Conservation (phyloP, 768 basidiomycete genomes). For the Lyophyllum semitale region DNA sequence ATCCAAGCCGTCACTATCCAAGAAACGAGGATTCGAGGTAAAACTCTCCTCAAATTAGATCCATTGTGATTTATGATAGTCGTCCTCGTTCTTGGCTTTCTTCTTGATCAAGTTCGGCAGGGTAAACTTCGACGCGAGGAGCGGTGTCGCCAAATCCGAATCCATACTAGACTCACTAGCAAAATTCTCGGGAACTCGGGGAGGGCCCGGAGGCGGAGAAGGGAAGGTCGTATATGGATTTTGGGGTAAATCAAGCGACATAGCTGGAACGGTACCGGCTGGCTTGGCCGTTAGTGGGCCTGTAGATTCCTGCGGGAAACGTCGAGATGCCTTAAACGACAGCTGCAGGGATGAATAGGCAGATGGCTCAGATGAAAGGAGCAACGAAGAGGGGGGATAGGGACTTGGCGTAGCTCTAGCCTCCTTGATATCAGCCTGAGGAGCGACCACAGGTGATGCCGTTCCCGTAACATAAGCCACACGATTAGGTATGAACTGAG, state of each 20-base stretch:
- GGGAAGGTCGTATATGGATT: conserved; percentile 6
- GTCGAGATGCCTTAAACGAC: neutral
- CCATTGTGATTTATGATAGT: neutral
- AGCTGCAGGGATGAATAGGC: neutral
- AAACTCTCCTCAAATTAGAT: neutral
- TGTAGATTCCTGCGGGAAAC: neutral
- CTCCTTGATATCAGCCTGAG: neutral
- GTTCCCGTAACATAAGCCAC: neutral
- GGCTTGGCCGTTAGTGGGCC: neutral
- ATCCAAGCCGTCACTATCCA: too few relatives aligned
- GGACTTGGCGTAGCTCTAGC: neutral
- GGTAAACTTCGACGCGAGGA: neutral
- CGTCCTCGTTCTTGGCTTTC: neutral
- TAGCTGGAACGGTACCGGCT: neutral
- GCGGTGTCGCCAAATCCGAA: conserved; percentile 1
- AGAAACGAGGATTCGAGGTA: too few relatives aligned
- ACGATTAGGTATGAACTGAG: neutral
- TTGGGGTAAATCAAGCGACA: neutral
- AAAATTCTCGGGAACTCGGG: neutral
- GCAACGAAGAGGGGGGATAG: neutral
- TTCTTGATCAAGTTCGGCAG: neutral
- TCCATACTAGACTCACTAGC: neutral
- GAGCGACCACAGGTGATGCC: neutral
- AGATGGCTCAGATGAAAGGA: neutral
- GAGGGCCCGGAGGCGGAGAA: neutral